Evolutionary conservation across 2,329 filamentous ascomycete species (phyloP).

Genomic region (Biscogniauxia mediterranea): DNA sequence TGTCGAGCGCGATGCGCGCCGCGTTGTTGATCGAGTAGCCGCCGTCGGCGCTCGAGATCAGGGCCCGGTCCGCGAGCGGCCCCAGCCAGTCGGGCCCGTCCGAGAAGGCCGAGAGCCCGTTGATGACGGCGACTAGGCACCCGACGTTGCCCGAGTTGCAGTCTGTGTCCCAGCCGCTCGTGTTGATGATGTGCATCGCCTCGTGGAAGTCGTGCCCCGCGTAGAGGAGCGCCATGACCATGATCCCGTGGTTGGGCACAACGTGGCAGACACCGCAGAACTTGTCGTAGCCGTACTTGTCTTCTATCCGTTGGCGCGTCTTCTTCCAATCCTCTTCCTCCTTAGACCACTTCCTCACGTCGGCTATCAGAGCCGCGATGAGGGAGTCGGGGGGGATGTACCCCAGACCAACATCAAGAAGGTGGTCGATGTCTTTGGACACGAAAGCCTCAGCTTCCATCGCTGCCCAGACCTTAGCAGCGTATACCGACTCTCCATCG

Average conservation of each 20-base stretch:
- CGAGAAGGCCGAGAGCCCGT: conserved; percentile 31
- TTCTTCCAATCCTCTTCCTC: conserved; percentile 32
- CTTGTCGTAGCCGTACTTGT: conserved; percentile 34
- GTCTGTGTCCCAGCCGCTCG: conserved; percentile 39
- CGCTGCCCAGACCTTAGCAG: conserved; percentile 38
- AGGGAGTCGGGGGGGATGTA: conserved; percentile 30
- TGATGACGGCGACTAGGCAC: conserved; percentile 36
- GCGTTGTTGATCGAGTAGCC: conserved; percentile 39
- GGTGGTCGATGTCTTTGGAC: conserved; percentile 31
- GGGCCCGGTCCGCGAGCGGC: conserved; percentile 34
- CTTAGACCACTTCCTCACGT: conserved; percentile 32
- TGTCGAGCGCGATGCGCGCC: conserved; percentile 31
- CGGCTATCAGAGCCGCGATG: conserved; percentile 27
- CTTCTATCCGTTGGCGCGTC: conserved; percentile 36
- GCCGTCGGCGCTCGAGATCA: conserved; percentile 37
- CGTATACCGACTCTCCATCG: conserved; percentile 38
- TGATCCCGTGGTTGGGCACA: conserved; percentile 35
- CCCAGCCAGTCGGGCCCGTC: conserved; percentile 33
- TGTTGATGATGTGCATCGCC: conserved; percentile 37
- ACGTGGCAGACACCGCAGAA: conserved; percentile 34
- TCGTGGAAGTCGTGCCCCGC: conserved; percentile 31
- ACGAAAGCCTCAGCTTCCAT: conserved; percentile 40
- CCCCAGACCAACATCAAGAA: conserved; percentile 32
- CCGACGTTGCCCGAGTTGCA: conserved; percentile 39
- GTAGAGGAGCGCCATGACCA: conserved; percentile 34